A percentile compares a stretch with the other conserved stretches of the same genome.
These are phyloP conservation scores for Coemansia sp. DNA, from an alignment of 192 early-diverging fungal genomes.

Conservation along the genomic window DNA sequence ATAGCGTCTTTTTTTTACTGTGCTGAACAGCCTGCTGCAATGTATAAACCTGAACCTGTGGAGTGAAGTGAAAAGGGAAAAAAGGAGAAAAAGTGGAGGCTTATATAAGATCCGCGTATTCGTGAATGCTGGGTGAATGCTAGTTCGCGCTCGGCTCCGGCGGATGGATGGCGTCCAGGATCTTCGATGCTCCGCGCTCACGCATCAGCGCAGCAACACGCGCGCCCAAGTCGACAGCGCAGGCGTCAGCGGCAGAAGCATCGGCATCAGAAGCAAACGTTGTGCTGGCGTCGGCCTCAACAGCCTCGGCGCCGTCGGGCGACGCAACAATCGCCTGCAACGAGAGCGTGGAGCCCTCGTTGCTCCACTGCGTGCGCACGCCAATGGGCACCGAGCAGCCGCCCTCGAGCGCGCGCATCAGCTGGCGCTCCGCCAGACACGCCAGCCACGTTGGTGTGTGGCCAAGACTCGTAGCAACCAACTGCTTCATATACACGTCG, in stretches of 20 bases:
- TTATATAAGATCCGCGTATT: too few species aligned
- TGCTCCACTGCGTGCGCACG: slow-evolving; percentile 64
- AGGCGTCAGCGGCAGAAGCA: slow-evolving; percentile 1
- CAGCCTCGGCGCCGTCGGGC: slow-evolving; percentile 71
- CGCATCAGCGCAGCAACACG: slow-evolving; percentile 53
- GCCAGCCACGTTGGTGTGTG: slow-evolving; percentile 64
- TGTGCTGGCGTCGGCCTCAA: slow-evolving; percentile 50
- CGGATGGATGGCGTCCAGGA: slow-evolving; percentile 57
- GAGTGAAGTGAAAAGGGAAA: neutral
- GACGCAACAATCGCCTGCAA: slow-evolving; percentile 72
- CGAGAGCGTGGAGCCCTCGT: slow-evolving; percentile 23
- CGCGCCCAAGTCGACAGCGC: slow-evolving; percentile 53
- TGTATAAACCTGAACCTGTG: too few species aligned
- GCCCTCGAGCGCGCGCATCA: slow-evolving; percentile 90
- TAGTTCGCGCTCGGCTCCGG: neutral
- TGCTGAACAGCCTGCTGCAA: too few species aligned
- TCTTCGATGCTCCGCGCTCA: slow-evolving; percentile 55
- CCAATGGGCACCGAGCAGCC: slow-evolving; percentile 96
- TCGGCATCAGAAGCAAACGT: neutral
- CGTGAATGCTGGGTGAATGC: too few species aligned
- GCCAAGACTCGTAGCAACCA: slow-evolving; percentile 59
- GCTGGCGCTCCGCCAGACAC: slow-evolving; percentile 79
- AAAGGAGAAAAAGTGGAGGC: neutral
- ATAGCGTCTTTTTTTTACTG: neutral
- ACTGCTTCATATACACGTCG: slow-evolving; percentile 54